Conservation (phyloP, 306 rosid genomes). For the Gleditsia sinensis region DNA sequence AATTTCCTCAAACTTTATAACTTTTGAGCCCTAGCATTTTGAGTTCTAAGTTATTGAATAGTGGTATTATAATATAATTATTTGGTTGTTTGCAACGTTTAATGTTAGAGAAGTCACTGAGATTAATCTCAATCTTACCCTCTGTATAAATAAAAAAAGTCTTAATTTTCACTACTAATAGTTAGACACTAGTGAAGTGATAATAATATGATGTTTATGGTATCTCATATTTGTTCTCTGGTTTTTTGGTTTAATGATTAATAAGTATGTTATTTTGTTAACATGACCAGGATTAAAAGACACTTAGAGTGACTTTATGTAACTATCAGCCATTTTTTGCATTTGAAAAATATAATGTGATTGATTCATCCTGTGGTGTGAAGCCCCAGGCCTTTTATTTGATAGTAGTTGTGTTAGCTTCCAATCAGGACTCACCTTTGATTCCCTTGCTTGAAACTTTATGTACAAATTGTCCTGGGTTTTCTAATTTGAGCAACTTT, state of each 20-base stretch:
- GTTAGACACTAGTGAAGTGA: too few species aligned
- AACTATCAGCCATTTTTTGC: background rate
- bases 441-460: background rate
- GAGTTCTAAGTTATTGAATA: background rate
- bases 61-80: too few species aligned
- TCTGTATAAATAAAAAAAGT: too few species aligned
- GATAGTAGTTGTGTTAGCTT: background rate
- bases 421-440: background rate
- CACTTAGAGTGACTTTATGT: background rate
- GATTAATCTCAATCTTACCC: too few species aligned
- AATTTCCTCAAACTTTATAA: background rate
- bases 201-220: too few species aligned
- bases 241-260: background rate
- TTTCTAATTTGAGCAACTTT: background rate
- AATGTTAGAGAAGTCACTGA: background rate
- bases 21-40: too few species aligned
- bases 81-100: background rate
- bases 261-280: background rate
- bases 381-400: background rate
- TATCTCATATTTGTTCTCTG: too few species aligned
- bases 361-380: background rate
- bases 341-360: background rate
- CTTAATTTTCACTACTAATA: too few species aligned
- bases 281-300: background rate
- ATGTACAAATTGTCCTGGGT: background rate